A percentile compares a stretch with the other conserved stretches of the same genome.
Conservation (phyloP, 139 green algal species). For the Haematococcus sp. region DNA sequence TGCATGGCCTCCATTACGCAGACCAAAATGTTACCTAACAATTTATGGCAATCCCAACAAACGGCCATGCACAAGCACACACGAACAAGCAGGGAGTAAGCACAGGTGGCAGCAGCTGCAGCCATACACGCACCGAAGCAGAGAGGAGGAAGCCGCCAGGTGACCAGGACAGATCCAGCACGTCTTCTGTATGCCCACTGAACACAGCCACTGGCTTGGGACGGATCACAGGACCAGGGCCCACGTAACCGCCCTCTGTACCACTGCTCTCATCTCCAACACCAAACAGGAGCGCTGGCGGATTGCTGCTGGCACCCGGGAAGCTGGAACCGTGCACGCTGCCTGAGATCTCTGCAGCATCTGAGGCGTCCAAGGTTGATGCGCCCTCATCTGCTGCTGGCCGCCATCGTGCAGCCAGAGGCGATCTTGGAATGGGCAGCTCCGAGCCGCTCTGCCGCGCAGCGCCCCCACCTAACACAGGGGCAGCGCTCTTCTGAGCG, state of each 20-base stretch:
- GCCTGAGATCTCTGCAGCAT: no score
- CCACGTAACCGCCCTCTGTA: no score
- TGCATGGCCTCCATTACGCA: no score
- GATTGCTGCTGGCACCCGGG: no score
- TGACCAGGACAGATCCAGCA: conserved; percentile 89
- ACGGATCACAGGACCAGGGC: neutral
- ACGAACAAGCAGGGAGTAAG: neutral
- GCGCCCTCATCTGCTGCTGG: neutral
- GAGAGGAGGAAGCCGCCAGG: conserved; percentile 21
- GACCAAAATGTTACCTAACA: no score
- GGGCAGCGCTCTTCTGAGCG: neutral
- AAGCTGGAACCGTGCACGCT: no score
- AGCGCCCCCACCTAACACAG: neutral
- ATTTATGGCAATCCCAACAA: neutral
- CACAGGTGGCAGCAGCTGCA: no score
- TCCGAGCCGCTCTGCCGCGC: neutral
- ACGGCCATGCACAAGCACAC: no score
- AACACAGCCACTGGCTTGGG: conserved; percentile 1
- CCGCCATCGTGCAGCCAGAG: neutral
- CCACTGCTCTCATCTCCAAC: no score
- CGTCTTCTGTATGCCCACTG: conserved; percentile 64
- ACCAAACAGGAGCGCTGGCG: no score
- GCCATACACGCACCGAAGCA: conserved; percentile 11
- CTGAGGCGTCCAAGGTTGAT: no score
- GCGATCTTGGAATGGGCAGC: neutral